These are phyloP conservation scores for Diaporthe ampelina DNA, from an alignment of 2,329 filamentous ascomycete species.

Conservation along the genomic window DNA sequence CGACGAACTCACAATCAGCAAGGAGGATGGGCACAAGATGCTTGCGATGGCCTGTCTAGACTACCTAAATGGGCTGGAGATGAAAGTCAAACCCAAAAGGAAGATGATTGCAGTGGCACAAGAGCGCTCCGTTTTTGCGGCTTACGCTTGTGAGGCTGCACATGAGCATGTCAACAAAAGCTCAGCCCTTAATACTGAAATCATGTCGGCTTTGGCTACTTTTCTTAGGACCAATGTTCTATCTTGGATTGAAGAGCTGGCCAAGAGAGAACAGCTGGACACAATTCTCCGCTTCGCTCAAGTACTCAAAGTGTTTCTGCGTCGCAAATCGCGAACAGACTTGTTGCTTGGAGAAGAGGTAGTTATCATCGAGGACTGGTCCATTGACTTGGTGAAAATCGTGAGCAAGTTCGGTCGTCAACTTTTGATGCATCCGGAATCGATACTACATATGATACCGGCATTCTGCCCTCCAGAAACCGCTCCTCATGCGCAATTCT, in stretches of 20 bases:
- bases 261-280: neutral
- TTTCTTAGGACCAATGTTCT: neutral
- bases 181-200: neutral
- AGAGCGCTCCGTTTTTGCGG: neutral
- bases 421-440: neutral
- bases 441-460: neutral
- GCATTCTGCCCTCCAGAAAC: slow-evolving; percentile 1
- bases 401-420: slow-evolving; percentile 14
- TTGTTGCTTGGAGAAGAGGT: neutral
- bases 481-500: neutral
- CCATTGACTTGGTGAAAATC: neutral
- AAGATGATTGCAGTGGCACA: neutral
- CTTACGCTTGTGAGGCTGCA: neutral
- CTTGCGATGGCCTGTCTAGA: neutral
- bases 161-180: neutral
- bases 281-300: neutral
- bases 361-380: neutral
- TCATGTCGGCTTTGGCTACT: neutral
- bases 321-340: neutral
- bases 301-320: neutral
- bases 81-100: neutral
- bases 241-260: neutral
- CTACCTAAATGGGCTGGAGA: neutral
- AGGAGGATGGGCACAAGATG: neutral
- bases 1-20: neutral